These are phyloP conservation scores for Nakaseomyces delphensis DNA, from an alignment of 1,139 yeast genomes.

Conservation along the genomic window DNA sequence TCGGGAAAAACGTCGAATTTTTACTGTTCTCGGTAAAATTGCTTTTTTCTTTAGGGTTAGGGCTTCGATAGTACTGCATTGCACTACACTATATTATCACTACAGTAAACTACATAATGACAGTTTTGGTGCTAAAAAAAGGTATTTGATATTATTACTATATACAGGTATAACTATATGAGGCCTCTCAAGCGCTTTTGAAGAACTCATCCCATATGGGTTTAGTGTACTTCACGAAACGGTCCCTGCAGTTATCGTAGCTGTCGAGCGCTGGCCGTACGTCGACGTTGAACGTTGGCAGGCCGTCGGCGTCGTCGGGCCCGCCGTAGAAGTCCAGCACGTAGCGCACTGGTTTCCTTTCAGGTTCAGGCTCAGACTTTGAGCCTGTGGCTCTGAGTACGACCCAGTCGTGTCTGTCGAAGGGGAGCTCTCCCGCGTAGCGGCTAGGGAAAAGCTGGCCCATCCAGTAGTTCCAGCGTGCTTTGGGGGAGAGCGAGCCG, in stretches of 20 bases:
- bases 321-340: conserved; percentile 97
- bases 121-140: too few species aligned
- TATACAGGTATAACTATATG: conserved; percentile 5
- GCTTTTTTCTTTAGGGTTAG: neutral
- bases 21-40: neutral
- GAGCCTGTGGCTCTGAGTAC: conserved; percentile 67
- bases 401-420: conserved; percentile 98
- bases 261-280: conserved; percentile 91
- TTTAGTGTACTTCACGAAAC: conserved; percentile 47
- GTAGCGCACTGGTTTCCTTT: conserved; percentile 51
- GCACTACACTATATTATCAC: too few species aligned
- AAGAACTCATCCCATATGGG: conserved; percentile 31
- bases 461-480: conserved; percentile 56
- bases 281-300: conserved; percentile 86
- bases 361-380: too few species aligned
- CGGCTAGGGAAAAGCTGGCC: conserved; percentile 65
- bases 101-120: too few species aligned
- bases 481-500: conserved; percentile 80
- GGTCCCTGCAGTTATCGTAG: conserved; percentile 52
- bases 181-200: too few species aligned
- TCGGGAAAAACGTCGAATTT: conserved; percentile 6
- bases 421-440: conserved; percentile 77
- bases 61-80: too few species aligned
- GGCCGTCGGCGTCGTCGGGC: conserved; percentile 77
- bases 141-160: too few species aligned